Evolutionary conservation across 192 early-diverging fungal species (phyloP), one percentile per base, ranked within the genome.

Genomic region (Linderina pennispora): DNA sequence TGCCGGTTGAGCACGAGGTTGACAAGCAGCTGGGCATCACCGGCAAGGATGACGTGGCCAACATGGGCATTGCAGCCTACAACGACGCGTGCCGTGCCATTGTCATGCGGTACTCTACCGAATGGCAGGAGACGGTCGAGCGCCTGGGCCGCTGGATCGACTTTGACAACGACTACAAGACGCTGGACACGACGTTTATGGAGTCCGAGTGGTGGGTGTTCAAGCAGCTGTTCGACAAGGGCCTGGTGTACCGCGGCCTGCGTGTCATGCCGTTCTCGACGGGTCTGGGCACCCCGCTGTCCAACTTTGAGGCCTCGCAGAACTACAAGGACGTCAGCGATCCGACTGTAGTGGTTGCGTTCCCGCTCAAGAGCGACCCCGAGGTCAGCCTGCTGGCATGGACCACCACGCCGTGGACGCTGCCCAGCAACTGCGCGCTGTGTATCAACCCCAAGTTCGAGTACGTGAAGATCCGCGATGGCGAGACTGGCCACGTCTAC

Each of bases 181-280:
- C 96, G 9, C 69, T 99, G 43, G 86, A 99, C 68, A 77, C 85
- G 40, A 66, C 85, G 40, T 99, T 96, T 62, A 99, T 99, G 96
- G 96, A 99, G 69, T 87, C 88, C 21, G 93, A 92, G 23, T 99
- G 96, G 96, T 99, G 96, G 96, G 91, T 92, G 11, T 97, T 99
- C 74, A 91, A 92, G 82, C 84, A 93, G 69, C 80, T 99, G 24
- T 94, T 83, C 48, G 83, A 91, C 23, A 94, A 95, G 77, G 92
- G 78, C 43, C 89, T 92, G 50, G 92, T 99, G 7, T 99, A 99
- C 76, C 89, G 82, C 38, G 94, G 94, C 40, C 74, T 90, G 56
- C 81, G 78, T 44, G 89, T 95, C 45, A 95, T 99, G 94, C 94
- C 96, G 21, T 99, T 85, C 56, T 99, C 96, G 24, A 96, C 91